These are phyloP conservation scores for Acacia melanoxylon DNA, from an alignment of 306 rosid species.

Conservation along the genomic window DNA sequence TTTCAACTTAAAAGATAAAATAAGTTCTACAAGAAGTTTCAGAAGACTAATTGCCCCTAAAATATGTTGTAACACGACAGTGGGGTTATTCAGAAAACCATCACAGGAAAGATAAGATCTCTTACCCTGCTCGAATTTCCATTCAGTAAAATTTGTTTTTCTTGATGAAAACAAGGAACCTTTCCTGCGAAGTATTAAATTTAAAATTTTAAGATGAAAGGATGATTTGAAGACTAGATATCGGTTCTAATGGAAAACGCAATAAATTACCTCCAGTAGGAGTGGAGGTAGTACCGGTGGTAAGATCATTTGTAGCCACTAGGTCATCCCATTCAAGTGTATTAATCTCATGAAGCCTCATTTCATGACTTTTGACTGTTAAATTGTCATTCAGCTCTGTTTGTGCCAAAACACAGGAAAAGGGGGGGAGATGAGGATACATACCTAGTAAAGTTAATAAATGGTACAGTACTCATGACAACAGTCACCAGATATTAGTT, in stretches of 20 bases:
- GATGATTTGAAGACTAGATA: constrained; percentile 27
- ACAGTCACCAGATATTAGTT: background rate
- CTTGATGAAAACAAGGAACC: constrained; percentile 51
- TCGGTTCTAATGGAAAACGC: constrained; percentile 26
- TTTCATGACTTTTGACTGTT: constrained; percentile 55
- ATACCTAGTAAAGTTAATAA: constrained; percentile 28
- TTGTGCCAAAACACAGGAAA: constrained; percentile 29
- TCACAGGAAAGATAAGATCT: constrained; percentile 19
- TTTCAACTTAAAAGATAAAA: constrained; percentile 1
- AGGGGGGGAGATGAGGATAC: constrained; percentile 20
- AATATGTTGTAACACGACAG: background rate
- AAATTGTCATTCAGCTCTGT: constrained; percentile 50
- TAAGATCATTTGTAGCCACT: constrained; percentile 56
- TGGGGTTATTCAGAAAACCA: background rate
- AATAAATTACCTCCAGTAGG: constrained; percentile 68
- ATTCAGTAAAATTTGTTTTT: constrained; percentile 51
- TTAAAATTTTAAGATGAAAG: constrained; percentile 21
- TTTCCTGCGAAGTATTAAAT: constrained; percentile 43
- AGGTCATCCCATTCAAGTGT: constrained; percentile 99
- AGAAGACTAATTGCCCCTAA: constrained; percentile 20
- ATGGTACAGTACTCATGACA: constrained; percentile 13
- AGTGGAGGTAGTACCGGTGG: constrained; percentile 34
- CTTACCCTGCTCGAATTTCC: constrained; percentile 55
- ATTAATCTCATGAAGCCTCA: constrained; percentile 83
- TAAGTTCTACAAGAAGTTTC: background rate